Base-by-base conservation (phyloP, 176 grass and related monocot species). In the Hordeum marinum region DNA sequence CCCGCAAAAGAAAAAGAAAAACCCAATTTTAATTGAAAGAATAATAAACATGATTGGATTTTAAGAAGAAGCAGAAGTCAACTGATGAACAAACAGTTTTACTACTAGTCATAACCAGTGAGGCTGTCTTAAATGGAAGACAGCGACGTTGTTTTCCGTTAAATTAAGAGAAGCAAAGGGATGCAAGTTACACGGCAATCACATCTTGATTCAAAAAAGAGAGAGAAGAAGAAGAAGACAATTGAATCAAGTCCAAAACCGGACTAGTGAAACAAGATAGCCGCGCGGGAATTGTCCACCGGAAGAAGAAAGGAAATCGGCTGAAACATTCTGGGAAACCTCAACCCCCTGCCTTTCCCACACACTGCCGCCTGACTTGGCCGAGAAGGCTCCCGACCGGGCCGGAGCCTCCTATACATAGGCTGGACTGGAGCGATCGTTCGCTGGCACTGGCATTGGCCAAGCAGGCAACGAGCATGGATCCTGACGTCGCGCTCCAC, bases 321-420 rank as follows among this genome's bases (percentile, higher is more conserved):
- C 41, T 9, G 31, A 55, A 57, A 84, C n/a, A 73, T 88, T 88
- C 81, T 1, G 10, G 34, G 81, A 79, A 79, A 35, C 10, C 37
- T 63, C 80, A 25, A 3, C 7, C 1, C 15, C 15, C 8, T 1
- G 43, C 27, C 43, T 5, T 42, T 26, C 18, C 4, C 5, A 1
- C 34, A 43, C 17, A 79, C 9, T 23, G 29, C 18, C 20, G 25
- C 2, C 1, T 35, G 31, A 14, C 72, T 84, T 66, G 1, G n/a
- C 35, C 48, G 9, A 8, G 24, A 72, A 80, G 39, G 1, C 31
- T 68, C 26, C n/a, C n/a, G n/a, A n/a, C n/a, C 4, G 1, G 24
- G 3, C 6, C 18, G 11, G 26, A 18, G 27, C 18, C 18, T 37
- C 34, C 7, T 80, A 36, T 41, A 50, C 42, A 36, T 29, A 63